phyloP scores from a whole-genome alignment of 129 eudicot genomes.

The Escallonia rubra region DNA sequence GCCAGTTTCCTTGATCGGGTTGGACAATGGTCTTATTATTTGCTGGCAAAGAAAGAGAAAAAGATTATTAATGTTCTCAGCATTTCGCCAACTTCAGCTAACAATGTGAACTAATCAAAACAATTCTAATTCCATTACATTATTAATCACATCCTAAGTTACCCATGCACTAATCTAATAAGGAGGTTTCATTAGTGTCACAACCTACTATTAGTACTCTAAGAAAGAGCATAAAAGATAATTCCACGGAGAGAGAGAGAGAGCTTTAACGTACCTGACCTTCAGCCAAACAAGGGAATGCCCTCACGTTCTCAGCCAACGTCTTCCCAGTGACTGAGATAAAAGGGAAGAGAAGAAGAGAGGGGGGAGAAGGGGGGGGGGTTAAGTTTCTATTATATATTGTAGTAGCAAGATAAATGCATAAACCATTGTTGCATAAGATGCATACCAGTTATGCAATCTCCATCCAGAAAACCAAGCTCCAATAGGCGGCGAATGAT shows the following conservation, averaged over 20 bases:
- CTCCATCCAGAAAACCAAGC: constrained; percentile 87
- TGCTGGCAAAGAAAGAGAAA: constrained; percentile 44
- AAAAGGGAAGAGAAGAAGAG: too few species aligned
- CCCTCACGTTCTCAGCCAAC: constrained; percentile 86
- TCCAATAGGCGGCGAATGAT: constrained; percentile 74
- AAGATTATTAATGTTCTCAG: neutral
- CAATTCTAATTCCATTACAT: too few species aligned
- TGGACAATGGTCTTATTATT: constrained; percentile 78
- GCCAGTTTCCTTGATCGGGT: constrained; percentile 92
- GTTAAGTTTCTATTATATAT: neutral
- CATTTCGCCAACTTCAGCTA: too few species aligned
- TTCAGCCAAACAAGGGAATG: constrained; percentile 78
- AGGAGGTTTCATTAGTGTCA: too few species aligned
- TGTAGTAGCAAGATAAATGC: neutral
- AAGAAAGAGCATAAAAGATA: too few species aligned
- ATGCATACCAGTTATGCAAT: constrained; percentile 79
- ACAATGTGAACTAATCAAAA: too few species aligned
- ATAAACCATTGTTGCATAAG: neutral
- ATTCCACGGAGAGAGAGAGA: neutral
- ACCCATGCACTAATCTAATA: too few species aligned
- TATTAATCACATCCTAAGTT: too few species aligned
- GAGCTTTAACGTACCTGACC: constrained; percentile 57
- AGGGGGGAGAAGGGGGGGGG: too few species aligned
- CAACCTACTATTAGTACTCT: too few species aligned
- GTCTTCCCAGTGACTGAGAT: constrained; percentile 85